phyloP scores from a whole-genome alignment of 495 filamentous ascomycete species.

The Parmelia sp. region DNA sequence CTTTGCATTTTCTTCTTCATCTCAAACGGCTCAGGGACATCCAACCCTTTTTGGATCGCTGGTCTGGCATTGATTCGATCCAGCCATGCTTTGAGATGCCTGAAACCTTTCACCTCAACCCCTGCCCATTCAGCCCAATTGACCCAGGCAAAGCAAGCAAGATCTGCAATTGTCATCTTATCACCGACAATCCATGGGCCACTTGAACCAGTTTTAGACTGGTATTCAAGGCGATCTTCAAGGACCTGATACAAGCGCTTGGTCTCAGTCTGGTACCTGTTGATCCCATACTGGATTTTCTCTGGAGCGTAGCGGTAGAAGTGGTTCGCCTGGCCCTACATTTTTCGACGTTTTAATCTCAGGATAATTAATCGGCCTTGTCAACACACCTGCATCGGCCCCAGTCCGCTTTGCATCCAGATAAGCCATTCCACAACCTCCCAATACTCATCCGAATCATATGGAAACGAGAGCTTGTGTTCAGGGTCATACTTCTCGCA shows the following conservation, averaged over 20 bases:
- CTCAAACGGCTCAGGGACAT: slow-evolving; percentile 29
- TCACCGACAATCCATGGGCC: slow-evolving; percentile 39
- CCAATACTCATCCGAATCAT: slow-evolving; percentile 38
- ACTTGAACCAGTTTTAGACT: slow-evolving; percentile 25
- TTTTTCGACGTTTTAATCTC: neutral
- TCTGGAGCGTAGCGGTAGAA: slow-evolving; percentile 36
- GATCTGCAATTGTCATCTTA: slow-evolving; percentile 41
- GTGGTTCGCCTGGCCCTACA: slow-evolving; percentile 38
- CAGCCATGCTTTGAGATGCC: slow-evolving; percentile 20
- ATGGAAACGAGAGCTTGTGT: slow-evolving; percentile 39
- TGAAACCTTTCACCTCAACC: slow-evolving; percentile 20
- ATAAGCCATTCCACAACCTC: slow-evolving; percentile 44
- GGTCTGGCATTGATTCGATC: slow-evolving; percentile 23
- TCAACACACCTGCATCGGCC: slow-evolving; percentile 31
- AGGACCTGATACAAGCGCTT: slow-evolving; percentile 38
- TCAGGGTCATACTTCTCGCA: slow-evolving; percentile 42
- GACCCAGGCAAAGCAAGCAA: slow-evolving; percentile 38
- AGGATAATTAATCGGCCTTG: neutral
- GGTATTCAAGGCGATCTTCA: slow-evolving; percentile 38
- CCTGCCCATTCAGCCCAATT: slow-evolving; percentile 37
- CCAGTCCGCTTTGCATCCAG: slow-evolving; percentile 40
- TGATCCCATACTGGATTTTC: slow-evolving; percentile 39
- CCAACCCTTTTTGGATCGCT: slow-evolving; percentile 21
- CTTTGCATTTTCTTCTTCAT: slow-evolving; percentile 33
- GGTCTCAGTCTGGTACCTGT: slow-evolving; percentile 37